Evolutionary conservation across 1,284 basidiomycete genomes (phyloP).

Genomic region (Ganoderma leucocontextum): DNA sequence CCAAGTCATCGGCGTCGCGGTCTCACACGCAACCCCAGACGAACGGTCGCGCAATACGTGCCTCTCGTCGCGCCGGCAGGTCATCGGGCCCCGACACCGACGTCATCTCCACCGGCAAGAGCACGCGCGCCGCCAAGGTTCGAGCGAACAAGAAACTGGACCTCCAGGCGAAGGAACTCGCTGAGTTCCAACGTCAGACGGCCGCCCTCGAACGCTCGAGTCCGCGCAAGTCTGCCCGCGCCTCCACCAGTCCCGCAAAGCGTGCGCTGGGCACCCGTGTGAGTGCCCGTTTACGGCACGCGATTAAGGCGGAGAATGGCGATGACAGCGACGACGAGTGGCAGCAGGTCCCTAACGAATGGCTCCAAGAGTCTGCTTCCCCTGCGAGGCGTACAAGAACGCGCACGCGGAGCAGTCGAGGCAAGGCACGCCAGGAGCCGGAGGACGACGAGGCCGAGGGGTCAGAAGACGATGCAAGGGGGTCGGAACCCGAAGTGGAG

Average conservation of each 20-base stretch:
- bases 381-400: conserved; percentile 23
- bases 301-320: conserved; percentile 49
- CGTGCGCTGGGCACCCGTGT: conserved; percentile 64
- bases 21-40: conserved; percentile 10
- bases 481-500: neutral
- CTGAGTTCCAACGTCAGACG: conserved; percentile 63
- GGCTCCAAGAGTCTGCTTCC: conserved; percentile 54
- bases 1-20: neutral
- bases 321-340: conserved; percentile 66
- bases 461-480: conserved; percentile 10
- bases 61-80: conserved; percentile 39
- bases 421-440: conserved; percentile 23
- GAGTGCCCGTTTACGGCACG: conserved; percentile 62
- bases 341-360: conserved; percentile 82
- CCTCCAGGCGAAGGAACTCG: conserved; percentile 72
- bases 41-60: conserved; percentile 32
- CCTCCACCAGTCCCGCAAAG: conserved; percentile 31
- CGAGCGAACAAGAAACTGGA: conserved; percentile 74
- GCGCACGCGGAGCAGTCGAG: conserved; percentile 22
- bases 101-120: conserved; percentile 43
- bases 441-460: conserved; percentile 13
- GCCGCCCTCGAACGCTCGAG: conserved; percentile 32
- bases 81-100: conserved; percentile 36
- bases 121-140: conserved; percentile 70
- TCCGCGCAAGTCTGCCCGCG: conserved; percentile 28